Evolutionary conservation across 2,329 filamentous ascomycete genomes (phyloP).

Genomic region (Xylariaceae sp.): DNA sequence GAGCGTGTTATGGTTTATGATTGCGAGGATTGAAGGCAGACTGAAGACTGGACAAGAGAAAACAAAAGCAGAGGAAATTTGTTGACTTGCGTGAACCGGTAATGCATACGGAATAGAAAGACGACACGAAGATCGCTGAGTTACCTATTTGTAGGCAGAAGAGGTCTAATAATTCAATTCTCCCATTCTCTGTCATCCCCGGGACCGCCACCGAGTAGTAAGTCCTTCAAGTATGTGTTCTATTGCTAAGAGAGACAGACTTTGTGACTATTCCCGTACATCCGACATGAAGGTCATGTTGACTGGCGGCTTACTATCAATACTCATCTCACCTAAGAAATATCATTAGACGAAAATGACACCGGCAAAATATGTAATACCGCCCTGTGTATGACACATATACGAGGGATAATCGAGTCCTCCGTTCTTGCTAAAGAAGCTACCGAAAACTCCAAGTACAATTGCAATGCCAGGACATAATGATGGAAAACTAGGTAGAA

Average conservation of each 20-base stretch:
- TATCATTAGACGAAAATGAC: neutral
- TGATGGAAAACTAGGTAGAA: too few relatives aligned
- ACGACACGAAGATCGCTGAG: neutral
- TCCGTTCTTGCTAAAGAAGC: too few relatives aligned
- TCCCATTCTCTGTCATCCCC: neutral
- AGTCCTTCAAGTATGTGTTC: neutral
- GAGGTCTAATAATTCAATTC: neutral
- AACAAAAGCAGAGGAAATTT: too few relatives aligned
- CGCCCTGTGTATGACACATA: neutral
- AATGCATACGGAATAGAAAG: neutral
- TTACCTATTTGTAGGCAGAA: neutral
- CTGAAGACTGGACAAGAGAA: too few relatives aligned
- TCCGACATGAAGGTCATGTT: too few relatives aligned
- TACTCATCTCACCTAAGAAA: neutral
- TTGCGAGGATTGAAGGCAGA: too few relatives aligned
- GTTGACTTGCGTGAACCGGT: too few relatives aligned
- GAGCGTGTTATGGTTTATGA: too few relatives aligned
- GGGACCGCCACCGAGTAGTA: neutral
- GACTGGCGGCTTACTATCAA: too few relatives aligned
- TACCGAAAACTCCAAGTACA: neutral
- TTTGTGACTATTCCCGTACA: too few relatives aligned
- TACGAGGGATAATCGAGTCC: neutral
- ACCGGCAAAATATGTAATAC: neutral
- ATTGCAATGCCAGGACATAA: neutral
- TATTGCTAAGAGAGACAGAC: too few relatives aligned